A percentile compares a stretch with the other conserved stretches of the same genome.
Conservation (phyloP, 1,284 basidiomycete genomes). For the Caloboletus inedulis region DNA sequence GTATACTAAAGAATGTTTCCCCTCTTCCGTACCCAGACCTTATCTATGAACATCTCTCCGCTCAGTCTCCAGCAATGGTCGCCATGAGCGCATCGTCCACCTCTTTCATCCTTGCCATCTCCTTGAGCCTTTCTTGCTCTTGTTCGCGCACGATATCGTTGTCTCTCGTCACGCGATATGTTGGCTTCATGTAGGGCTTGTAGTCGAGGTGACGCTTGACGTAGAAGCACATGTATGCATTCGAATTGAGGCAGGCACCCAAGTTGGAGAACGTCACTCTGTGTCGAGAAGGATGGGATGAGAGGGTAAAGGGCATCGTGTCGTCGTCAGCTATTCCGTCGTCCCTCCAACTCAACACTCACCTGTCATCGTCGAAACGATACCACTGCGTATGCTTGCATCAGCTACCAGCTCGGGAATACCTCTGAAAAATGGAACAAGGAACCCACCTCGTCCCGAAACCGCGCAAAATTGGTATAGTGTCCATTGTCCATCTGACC, state of each 20-base stretch:
- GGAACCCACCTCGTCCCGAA: constrained; percentile 67
- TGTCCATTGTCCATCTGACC: constrained; percentile 95
- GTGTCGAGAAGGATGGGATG: not conserved
- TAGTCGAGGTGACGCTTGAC: constrained; percentile 85
- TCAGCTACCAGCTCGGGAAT: constrained; percentile 4
- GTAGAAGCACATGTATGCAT: constrained; percentile 91
- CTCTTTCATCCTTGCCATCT: constrained; percentile 53
- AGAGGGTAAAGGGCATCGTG: not conserved
- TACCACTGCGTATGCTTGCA: constrained; percentile 67
- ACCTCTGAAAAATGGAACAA: not conserved
- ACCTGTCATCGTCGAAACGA: constrained; percentile 94
- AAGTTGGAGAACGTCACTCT: constrained; percentile 74
- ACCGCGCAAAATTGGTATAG: constrained; percentile 83
- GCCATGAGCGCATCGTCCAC: constrained; percentile 60
- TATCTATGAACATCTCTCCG: not conserved
- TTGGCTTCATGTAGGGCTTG: constrained; percentile 62
- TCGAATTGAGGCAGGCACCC: constrained; percentile 61
- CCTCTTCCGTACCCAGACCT: not conserved
- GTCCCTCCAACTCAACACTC: not conserved
- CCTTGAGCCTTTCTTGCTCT: constrained; percentile 35
- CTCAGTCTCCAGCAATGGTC: constrained; percentile 35
- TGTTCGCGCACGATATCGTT: constrained; percentile 65
- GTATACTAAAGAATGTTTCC: constrained; percentile 17
- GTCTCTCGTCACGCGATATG: constrained; percentile 68
- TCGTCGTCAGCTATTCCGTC: not conserved